Conservation (phyloP, 768 basidiomycete genomes). For the Tulasnella sp. region DNA sequence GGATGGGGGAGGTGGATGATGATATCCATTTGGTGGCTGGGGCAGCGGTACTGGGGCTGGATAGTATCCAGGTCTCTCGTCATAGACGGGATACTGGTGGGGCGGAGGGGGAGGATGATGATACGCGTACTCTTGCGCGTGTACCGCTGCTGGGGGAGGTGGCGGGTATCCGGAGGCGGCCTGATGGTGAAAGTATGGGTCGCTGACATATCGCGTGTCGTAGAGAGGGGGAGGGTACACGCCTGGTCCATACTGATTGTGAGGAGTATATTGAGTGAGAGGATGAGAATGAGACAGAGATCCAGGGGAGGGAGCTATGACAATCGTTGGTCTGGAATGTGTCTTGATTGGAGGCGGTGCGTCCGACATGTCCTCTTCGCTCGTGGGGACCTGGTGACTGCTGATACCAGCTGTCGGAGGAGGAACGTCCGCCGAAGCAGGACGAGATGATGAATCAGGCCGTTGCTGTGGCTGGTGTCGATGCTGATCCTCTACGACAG, state of each 20-base stretch:
- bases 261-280: not conserved
- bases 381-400: not conserved
- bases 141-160: not conserved
- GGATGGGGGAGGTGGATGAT: no score
- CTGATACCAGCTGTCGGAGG: no score
- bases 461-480: not conserved
- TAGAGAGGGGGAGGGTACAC: not conserved
- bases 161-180: not conserved
- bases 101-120: no score
- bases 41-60: not conserved
- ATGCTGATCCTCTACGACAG: not conserved
- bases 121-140: no score
- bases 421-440: not conserved
- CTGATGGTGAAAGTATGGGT: not conserved
- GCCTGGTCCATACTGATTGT: not conserved
- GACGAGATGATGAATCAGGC: not conserved
- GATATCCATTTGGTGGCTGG: not conserved
- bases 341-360: conserved; percentile 5
- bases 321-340: conserved; percentile 1
- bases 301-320: not conserved
- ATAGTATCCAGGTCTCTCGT: not conserved
- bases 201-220: not conserved
- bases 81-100: not conserved
- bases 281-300: not conserved
- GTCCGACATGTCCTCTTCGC: not conserved